Evolutionary conservation across 495 filamentous ascomycete species (phyloP).

Genomic region (Annulohypoxylon stygium): DNA sequence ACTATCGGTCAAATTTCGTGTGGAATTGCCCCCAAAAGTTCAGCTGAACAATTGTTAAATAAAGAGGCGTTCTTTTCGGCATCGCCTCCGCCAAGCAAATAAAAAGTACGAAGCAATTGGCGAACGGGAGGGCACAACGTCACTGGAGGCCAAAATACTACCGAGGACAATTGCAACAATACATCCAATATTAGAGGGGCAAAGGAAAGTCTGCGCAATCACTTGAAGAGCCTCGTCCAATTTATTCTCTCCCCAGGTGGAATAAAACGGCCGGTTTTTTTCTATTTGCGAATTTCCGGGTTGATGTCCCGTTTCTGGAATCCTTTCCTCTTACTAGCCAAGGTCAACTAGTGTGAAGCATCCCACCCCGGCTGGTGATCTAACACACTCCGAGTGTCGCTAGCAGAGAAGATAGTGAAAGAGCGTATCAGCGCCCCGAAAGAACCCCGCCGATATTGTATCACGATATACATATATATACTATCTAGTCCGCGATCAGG

Average conservation of each 20-base stretch:
- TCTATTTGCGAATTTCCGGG: background rate
- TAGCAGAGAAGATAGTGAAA: conserved; percentile 25
- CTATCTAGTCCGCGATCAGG: background rate
- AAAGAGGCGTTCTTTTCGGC: conserved; percentile 32
- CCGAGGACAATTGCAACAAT: conserved; percentile 8
- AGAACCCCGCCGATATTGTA: conserved; percentile 12
- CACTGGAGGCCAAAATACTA: conserved; percentile 35
- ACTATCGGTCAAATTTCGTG: conserved; percentile 14
- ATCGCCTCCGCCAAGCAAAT: conserved; percentile 33
- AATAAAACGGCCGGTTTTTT: conserved; percentile 10
- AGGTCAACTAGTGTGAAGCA: conserved; percentile 39
- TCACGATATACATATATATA: conserved; percentile 11
- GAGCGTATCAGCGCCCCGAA: conserved; percentile 12
- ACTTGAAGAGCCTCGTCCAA: conserved; percentile 10
- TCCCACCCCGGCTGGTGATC: conserved; percentile 44
- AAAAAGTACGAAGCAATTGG: conserved; percentile 28
- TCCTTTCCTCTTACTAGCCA: conserved; percentile 26
- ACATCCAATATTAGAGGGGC: conserved; percentile 22
- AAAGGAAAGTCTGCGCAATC: conserved; percentile 6
- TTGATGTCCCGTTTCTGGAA: conserved; percentile 29
- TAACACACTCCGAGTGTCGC: conserved; percentile 34
- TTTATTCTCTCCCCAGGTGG: conserved; percentile 1
- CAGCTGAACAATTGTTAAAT: conserved; percentile 34
- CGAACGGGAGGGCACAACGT: conserved; percentile 26
- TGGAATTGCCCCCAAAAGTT: conserved; percentile 30